Evolutionary conservation across 179 eudicot species (phyloP).

Genomic region (Beta macrorhiza): DNA sequence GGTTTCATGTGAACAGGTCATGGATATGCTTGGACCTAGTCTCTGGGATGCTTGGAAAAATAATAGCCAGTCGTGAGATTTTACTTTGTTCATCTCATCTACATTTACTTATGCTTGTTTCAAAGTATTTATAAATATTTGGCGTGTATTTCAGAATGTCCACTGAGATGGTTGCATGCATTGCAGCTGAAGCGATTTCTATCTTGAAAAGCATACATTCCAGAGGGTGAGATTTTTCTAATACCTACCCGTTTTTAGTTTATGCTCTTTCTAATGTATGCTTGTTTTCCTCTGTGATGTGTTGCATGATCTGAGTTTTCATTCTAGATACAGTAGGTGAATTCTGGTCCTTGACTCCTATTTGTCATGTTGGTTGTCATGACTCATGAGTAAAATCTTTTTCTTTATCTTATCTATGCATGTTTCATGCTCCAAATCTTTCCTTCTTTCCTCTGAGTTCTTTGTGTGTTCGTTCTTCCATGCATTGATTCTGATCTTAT

Average conservation of each 20-base stretch:
- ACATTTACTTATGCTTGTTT: slow-evolving; percentile 6
- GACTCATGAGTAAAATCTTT: background rate
- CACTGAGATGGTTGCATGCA: slow-evolving; percentile 71
- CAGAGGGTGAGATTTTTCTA: slow-evolving; percentile 48
- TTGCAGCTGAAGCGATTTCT: slow-evolving; percentile 73
- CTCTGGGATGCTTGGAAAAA: slow-evolving; percentile 85
- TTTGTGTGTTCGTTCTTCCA: background rate
- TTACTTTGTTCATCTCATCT: slow-evolving; percentile 6
- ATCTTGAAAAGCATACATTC: slow-evolving; percentile 71
- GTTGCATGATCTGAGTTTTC: background rate
- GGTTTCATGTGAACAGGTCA: slow-evolving; percentile 46
- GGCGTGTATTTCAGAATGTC: slow-evolving; percentile 52
- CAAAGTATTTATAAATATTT: background rate
- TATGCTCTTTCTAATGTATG: background rate
- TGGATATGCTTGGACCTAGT: slow-evolving; percentile 87
- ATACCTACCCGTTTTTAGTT: background rate
- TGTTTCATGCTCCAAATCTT: background rate
- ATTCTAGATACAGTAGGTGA: background rate
- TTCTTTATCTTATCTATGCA: background rate
- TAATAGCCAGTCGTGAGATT: slow-evolving; percentile 43
- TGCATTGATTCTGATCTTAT: background rate
- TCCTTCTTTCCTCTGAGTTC: background rate
- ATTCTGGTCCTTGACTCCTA: background rate
- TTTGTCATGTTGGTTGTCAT: background rate
- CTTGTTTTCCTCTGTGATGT: slow-evolving; percentile 1